A percentile compares a stretch with the other conserved stretches of the same genome.
Conservation (phyloP, 345 rosid genomes). For the Erucastrum elatum region DNA sequence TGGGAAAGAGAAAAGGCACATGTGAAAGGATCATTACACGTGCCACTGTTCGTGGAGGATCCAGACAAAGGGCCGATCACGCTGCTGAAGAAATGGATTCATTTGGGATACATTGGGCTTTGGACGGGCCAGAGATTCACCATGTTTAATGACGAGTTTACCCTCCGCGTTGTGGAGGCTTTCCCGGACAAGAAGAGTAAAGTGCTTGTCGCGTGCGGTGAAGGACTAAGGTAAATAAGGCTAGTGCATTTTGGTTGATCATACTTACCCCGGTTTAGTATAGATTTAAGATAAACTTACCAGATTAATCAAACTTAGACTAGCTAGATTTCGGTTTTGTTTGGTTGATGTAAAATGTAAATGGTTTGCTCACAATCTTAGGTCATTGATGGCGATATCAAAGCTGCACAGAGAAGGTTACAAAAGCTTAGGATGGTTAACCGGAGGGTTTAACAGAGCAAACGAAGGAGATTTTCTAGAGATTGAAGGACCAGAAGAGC, state of each 20-base stretch:
- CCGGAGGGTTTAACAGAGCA: conserved; percentile 79
- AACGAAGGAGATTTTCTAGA: conserved; percentile 56
- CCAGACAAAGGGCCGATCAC: conserved; percentile 64
- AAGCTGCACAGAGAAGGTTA: conserved; percentile 61
- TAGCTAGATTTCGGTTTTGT: not conserved
- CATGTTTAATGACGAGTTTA: conserved; percentile 59
- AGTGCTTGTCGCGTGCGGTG: conserved; percentile 88
- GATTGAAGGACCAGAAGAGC: conserved; percentile 63
- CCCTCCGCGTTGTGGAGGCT: conserved; percentile 48
- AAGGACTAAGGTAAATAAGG: conserved; percentile 72
- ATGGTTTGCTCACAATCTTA: not conserved
- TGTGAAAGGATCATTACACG: conserved; percentile 73
- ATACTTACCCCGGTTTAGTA: not conserved
- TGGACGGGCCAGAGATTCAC: conserved; percentile 96
- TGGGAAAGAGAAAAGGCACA: conserved; percentile 87
- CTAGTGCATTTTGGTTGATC: not conserved
- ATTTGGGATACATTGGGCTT: conserved; percentile 82
- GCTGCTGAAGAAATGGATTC: conserved; percentile 89
- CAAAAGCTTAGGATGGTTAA: conserved; percentile 75
- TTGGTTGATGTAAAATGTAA: not conserved
- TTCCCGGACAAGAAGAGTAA: conserved; percentile 65
- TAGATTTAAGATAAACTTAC: not conserved
- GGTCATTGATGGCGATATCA: conserved; percentile 68
- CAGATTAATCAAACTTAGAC: not conserved
- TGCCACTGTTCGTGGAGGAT: conserved; percentile 78